Evolutionary conservation across 257 asterid species (phyloP).

Genomic region (Rauvolfia tetraphylla): DNA sequence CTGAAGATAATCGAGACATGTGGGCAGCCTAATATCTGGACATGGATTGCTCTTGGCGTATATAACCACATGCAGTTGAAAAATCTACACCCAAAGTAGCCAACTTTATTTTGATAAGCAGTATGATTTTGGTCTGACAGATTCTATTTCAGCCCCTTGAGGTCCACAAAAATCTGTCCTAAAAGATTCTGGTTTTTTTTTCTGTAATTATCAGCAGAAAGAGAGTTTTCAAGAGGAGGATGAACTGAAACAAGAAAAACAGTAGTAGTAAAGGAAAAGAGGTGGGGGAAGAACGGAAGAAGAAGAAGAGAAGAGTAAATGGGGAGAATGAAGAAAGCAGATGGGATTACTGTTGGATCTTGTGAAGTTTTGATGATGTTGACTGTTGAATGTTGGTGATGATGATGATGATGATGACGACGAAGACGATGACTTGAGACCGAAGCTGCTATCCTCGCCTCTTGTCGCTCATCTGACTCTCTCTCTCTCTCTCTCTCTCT

Average conservation of each 20-base stretch:
- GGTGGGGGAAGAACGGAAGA: too few relatives aligned
- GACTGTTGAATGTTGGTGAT: slow-evolving; percentile 6
- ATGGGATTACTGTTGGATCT: slow-evolving; percentile 6
- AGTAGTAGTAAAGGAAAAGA: background rate
- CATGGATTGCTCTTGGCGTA: slow-evolving; percentile 34
- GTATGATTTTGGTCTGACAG: slow-evolving; percentile 2
- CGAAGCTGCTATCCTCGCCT: background rate
- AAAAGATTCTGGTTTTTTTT: background rate
- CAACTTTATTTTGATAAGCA: background rate
- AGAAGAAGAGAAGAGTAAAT: too few relatives aligned
- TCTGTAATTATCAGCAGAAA: background rate
- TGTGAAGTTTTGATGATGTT: background rate
- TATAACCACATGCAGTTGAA: slow-evolving; percentile 22
- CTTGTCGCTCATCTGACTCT: background rate
- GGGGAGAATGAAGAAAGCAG: slow-evolving; percentile 6
- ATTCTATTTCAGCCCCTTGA: background rate
- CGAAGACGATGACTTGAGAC: background rate
- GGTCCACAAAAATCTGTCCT: slow-evolving; percentile 22
- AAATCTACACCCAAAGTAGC: background rate
- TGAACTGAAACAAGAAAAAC: slow-evolving; percentile 1
- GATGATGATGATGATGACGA: slow-evolving; percentile 11
- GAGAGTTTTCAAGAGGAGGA: background rate
- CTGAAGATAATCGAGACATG: slow-evolving; percentile 29
- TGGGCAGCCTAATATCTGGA: slow-evolving; percentile 30
- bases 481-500: background rate